A percentile compares a stretch with the other conserved stretches of the same genome.
These are phyloP conservation scores for Dictyostelium capitatum DNA, from an alignment of 78 protist species.

Conservation along the genomic window DNA sequence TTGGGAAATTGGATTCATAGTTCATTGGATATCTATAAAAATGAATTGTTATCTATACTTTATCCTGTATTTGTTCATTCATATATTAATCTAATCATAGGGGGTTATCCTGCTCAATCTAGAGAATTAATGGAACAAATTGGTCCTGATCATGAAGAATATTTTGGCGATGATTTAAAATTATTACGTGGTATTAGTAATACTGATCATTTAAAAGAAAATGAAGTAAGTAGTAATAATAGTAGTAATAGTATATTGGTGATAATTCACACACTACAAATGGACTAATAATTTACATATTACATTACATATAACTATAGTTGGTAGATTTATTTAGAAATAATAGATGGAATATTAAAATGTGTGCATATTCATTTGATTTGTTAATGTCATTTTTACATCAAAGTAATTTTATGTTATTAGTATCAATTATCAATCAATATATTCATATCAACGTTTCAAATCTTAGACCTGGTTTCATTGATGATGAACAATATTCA, in stretches of 20 bases:
- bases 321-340: constrained; percentile 56
- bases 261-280: no score
- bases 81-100: constrained; percentile 83
- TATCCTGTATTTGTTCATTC: constrained; percentile 90
- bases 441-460: constrained; percentile 73
- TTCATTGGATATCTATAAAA: constrained; percentile 80
- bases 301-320: no score
- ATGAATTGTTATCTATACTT: constrained; percentile 79
- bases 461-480: constrained; percentile 73
- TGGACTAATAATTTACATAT: no score
- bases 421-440: constrained; percentile 79
- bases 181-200: constrained; percentile 44
- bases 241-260: no score
- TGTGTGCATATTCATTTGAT: constrained; percentile 81
- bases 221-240: constrained; percentile 30
- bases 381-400: constrained; percentile 87
- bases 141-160: constrained; percentile 84
- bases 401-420: constrained; percentile 28
- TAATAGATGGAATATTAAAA: constrained; percentile 54
- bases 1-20: constrained; percentile 82
- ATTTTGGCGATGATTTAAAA: constrained; percentile 72
- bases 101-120: constrained; percentile 60
- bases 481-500: constrained; percentile 67
- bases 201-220: constrained; percentile 67
- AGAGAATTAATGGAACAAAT: constrained; percentile 76